Base-by-base conservation (phyloP, 169 alveolate species). In the Babesia gibsoni region DNA sequence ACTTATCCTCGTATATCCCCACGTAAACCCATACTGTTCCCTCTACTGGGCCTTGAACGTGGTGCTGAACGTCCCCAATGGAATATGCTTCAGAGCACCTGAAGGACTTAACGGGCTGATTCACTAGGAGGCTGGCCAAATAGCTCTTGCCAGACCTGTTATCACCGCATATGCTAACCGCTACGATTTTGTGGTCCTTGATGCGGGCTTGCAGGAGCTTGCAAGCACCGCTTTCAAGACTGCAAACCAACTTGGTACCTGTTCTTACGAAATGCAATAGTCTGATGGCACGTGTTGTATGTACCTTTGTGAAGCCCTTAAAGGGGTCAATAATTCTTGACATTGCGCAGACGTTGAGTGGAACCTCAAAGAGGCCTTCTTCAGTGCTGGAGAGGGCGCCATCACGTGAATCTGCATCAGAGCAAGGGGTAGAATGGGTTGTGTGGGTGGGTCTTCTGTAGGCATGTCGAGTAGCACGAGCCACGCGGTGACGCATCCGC, bases 11-110 rank as follows among this genome's bases (percentile, higher is more conserved):
- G 53, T 74, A 74, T 4, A 65, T 53, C 4, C 75, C 77, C 30
- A 74, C 72, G 25, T 74, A 74, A 14, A 36, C 64, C 84, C 84
- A 74, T 10, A 74, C 73, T 3, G 78, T 22, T 27, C 80, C 84
- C 59, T 59, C 79, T 14, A 66, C 49, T 3, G 63, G 64, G 36
- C 18, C 18, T 14, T 53, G 36, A n/a, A 58, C 22, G 14, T 68
- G 59, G 65, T 64, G 33, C 63, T 43, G 57, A 20, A 39, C 37
- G 3, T 42, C 59, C 25, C 23, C 46, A 6, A 48, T 32, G 23
- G 36, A 12, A 27, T 61, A 61, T 14, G 72, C 59, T 35, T 63
- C 74, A 18, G 81, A 49, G 43, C 67, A 56, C 50, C 59, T 48
- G 70, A 74, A 74, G 16, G 77, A 52, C 18, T 52, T 61, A 29